Base-by-base conservation (phyloP, 768 basidiomycete species). In the Mycena rosella region DNA sequence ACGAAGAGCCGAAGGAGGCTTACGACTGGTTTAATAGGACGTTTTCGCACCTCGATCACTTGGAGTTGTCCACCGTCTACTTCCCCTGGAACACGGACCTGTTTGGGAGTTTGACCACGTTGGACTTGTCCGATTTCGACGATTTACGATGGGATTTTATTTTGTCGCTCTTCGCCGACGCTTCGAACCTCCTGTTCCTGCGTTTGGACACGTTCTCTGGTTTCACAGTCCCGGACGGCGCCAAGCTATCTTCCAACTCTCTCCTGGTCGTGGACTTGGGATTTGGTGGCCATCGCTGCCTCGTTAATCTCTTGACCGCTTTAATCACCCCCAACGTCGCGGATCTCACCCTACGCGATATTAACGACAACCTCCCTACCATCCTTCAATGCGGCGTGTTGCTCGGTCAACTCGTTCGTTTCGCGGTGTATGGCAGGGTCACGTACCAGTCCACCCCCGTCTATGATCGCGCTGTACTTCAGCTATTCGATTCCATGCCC, bases 291-390 rank as follows among this genome's bases (percentile, higher is more conserved):
- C 3, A 26, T 0, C 17, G 8, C 2, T 55, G 38, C 24, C 13
- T 55, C 6, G 1, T 18, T 0, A 17, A 55, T 14, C 18, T 55
- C 5, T 36, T 55, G 17, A 2, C 1, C 20, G 6, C 22, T 5
- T 2, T 55, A 7, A 5, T 1, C 36, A 17, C 54, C 0, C 54
- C 54, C 22, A 14, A 14, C 9, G 22, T 55, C 1, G 22, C 5
- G 15, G 54, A 55, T 26, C 54, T 55, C n/a, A 55, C 54, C 10
- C 11, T 55, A 14, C 54, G 54, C 3, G 36, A 55, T 40, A 44
- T 44, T 17, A 5, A 44, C 17, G 5, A 6, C 20, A 18, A 18
- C 7, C 13, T 44, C 17, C 42, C 7, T 18, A 8, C 5, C 7
- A 8, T 44, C 42, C 42, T 44, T n/a, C 13, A 6, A 17, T 44